Evolutionary conservation across 805 yeast species (phyloP).

Genomic region (Cyberlindnera mycetangii): DNA sequence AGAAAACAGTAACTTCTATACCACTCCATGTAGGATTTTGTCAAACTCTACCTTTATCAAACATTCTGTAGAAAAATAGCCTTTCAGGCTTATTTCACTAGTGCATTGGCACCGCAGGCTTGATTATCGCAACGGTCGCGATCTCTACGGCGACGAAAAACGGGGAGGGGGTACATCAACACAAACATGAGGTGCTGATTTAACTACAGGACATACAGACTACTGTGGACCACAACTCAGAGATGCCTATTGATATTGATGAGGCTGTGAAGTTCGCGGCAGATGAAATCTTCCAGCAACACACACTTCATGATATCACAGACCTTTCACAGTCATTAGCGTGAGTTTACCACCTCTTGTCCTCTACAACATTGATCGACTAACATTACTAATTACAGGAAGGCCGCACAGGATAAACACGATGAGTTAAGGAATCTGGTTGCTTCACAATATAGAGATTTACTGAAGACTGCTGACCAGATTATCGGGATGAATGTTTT

Average conservation of each 20-base stretch:
- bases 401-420: constrained; percentile 14
- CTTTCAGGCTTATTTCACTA: too few relatives aligned
- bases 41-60: too few relatives aligned
- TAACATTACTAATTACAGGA: constrained; percentile 1
- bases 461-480: constrained; percentile 26
- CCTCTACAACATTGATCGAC: neutral
- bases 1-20: too few relatives aligned
- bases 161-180: neutral
- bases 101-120: too few relatives aligned
- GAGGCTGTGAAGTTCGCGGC: constrained; percentile 3
- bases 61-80: too few relatives aligned
- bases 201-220: too few relatives aligned
- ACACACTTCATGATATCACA: constrained; percentile 12
- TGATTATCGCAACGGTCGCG: too few relatives aligned
- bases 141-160: neutral
- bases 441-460: constrained; percentile 26
- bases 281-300: constrained; percentile 5
- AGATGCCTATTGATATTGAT: constrained; percentile 6
- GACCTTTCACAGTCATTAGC: constrained; percentile 12
- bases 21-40: too few relatives aligned
- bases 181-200: too few relatives aligned
- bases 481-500: constrained; percentile 25
- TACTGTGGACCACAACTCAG: neutral
- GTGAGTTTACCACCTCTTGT: neutral
- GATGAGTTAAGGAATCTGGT: constrained; percentile 24